These are phyloP conservation scores for Cryptococcus jaspeensis DNA, from an alignment of 1,284 basidiomycete species.

Conservation along the genomic window DNA sequence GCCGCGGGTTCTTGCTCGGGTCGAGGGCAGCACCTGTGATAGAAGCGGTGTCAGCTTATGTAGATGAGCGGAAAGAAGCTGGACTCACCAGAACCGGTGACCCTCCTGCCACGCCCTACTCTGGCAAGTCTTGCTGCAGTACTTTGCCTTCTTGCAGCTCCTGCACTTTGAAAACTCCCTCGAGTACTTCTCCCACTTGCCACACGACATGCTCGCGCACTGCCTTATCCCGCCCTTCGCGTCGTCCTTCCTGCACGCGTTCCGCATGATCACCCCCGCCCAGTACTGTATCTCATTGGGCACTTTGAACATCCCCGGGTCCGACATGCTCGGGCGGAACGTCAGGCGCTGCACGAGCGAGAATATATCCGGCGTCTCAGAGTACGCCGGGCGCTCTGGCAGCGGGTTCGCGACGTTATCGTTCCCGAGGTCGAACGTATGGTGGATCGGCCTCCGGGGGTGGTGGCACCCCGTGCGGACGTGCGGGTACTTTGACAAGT, in stretches of 20 bases:
- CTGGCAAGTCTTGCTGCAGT: conserved; percentile 97
- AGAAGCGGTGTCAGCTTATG: neutral
- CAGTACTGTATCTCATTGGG: conserved; percentile 96
- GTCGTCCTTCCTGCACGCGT: conserved; percentile 97
- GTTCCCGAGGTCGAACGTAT: conserved; percentile 44
- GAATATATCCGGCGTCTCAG: conserved; percentile 76
- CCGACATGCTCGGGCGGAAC: conserved; percentile 79
- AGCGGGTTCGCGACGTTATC: conserved; percentile 32
- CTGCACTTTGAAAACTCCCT: conserved; percentile 97
- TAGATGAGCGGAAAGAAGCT: neutral
- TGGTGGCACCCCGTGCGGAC: conserved; percentile 96
- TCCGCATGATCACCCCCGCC: conserved; percentile 99
- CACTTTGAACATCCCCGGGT: conserved; percentile 69
- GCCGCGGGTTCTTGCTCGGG: conserved; percentile 28
- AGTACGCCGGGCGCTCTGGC: conserved; percentile 46
- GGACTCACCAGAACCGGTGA: conserved; percentile 65
- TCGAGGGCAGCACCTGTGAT: conserved; percentile 29
- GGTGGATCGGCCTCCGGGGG: conserved; percentile 58
- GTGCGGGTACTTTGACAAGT: conserved; percentile 96
- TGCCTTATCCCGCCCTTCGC: conserved; percentile 87
- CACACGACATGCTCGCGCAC: conserved; percentile 97
- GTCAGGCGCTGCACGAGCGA: conserved; percentile 95
- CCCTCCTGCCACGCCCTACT: conserved; percentile 96
- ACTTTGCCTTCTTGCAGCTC: conserved; percentile 95
- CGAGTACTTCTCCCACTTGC: conserved; percentile 88